Evolutionary conservation across 2,329 filamentous ascomycete genomes (phyloP).

Genomic region (Nigrospora osmanthi): DNA sequence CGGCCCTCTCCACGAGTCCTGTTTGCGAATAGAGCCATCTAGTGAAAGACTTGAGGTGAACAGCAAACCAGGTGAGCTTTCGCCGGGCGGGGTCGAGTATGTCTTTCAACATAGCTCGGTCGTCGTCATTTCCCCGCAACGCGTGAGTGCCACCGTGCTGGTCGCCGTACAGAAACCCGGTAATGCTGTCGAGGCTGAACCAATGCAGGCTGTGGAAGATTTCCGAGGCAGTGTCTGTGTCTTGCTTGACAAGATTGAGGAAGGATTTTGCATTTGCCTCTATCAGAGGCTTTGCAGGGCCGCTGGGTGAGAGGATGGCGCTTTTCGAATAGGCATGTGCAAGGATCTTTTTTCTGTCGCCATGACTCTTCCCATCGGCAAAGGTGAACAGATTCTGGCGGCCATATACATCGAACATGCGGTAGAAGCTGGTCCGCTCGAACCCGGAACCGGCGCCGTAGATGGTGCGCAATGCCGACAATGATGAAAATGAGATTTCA

Average conservation of each 20-base stretch:
- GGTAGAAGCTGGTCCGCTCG: conserved; percentile 41
- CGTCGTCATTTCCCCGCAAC: conserved; percentile 24
- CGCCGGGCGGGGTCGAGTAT: conserved; percentile 38
- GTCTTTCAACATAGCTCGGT: conserved; percentile 35
- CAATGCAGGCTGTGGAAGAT: conserved; percentile 43
- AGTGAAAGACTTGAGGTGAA: conserved; percentile 35
- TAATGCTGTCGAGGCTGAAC: conserved; percentile 44
- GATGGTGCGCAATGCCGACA: conserved; percentile 40
- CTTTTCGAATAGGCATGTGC: conserved; percentile 46
- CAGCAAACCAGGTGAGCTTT: conserved; percentile 38
- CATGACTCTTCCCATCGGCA: conserved; percentile 30
- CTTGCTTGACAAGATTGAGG: conserved; percentile 28
- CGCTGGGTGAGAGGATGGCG: conserved; percentile 25
- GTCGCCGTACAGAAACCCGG: conserved; percentile 39
- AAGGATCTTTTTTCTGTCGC: conserved; percentile 42
- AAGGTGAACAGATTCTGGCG: conserved; percentile 46
- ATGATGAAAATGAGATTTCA: conserved; percentile 32
- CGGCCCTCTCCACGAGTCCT: conserved; percentile 24
- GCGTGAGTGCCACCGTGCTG: conserved; percentile 33
- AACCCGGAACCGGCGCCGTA: conserved; percentile 46
- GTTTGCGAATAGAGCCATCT: conserved; percentile 38
- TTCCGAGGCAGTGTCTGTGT: conserved; percentile 26
- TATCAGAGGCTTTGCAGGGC: conserved; percentile 19
- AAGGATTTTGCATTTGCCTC: conserved; percentile 30
- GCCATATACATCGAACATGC: conserved; percentile 47